Percentiles rank a stretch among this genome's conserved stretches.
Evolutionary conservation across 805 yeast species (phyloP).

Genomic region (Saturnispora serradocipensis): DNA sequence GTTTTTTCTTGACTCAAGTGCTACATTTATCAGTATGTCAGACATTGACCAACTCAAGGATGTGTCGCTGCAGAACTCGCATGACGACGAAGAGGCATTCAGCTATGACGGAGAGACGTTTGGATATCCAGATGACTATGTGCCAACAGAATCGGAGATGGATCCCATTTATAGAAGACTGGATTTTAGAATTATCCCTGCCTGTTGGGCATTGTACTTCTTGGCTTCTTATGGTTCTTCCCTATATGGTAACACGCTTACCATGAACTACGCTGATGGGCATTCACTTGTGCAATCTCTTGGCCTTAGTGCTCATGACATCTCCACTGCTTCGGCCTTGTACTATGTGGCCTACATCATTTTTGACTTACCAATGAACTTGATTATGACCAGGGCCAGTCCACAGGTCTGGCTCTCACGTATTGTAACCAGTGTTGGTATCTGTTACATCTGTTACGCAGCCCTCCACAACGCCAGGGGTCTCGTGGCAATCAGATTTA

Average conservation of each 20-base stretch:
- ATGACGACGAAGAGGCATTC: not conserved
- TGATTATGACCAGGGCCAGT: slow-evolving; percentile 70
- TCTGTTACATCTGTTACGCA: slow-evolving; percentile 67
- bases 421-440: slow-evolving; percentile 66
- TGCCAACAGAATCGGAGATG: slow-evolving; percentile 28
- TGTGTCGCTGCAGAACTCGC: not conserved
- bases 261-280: slow-evolving; percentile 58
- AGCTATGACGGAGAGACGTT: not conserved
- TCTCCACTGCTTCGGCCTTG: slow-evolving; percentile 68
- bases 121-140: slow-evolving; percentile 11
- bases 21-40: not conserved
- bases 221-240: slow-evolving; percentile 69
- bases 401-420: slow-evolving; percentile 83
- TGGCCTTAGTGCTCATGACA: slow-evolving; percentile 43
- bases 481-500: slow-evolving; percentile 59
- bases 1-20: not conserved
- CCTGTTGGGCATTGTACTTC: slow-evolving; percentile 72
- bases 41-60: not conserved
- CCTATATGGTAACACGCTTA: slow-evolving; percentile 69
- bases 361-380: slow-evolving; percentile 83
- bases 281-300: slow-evolving; percentile 54
- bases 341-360: slow-evolving; percentile 77
- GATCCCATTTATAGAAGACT: slow-evolving; percentile 52
- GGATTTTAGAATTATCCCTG: slow-evolving; percentile 69
- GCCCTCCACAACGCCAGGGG: slow-evolving; percentile 50